Conservation (phyloP, 345 rosid species). For the Eutrema heterophyllum region DNA sequence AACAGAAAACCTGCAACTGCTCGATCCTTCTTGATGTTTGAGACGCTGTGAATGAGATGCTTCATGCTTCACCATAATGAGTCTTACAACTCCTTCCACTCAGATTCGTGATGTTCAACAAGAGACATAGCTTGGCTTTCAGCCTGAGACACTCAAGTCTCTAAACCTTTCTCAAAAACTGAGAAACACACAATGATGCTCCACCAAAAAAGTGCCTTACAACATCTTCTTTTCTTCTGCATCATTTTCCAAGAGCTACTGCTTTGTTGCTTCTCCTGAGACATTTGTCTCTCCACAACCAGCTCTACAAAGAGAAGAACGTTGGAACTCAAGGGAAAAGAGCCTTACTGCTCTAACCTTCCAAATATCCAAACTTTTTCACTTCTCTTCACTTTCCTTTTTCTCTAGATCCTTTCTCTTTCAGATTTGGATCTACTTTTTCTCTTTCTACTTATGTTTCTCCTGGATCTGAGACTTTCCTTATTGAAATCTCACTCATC, state of each 20-base stretch:
- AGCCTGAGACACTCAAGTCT: background rate
- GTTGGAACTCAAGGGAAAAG: no score
- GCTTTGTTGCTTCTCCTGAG: background rate
- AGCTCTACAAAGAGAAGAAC: background rate
- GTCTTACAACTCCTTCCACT: background rate
- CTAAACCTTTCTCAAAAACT: background rate
- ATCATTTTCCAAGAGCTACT: background rate
- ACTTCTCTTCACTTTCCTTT: no score
- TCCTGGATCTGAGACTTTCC: no score
- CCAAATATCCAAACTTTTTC: no score
- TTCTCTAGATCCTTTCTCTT: background rate
- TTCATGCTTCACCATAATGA: background rate
- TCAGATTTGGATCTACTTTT: background rate
- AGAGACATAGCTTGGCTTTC: background rate
- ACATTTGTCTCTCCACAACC: no score
- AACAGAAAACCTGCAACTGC: background rate
- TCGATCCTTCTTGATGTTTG: background rate
- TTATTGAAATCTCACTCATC: background rate
- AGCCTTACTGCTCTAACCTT: no score
- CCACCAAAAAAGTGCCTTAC: slow-evolving; percentile 3
- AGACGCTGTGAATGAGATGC: background rate
- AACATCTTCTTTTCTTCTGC: background rate
- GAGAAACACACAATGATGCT: background rate
- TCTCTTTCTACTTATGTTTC: background rate
- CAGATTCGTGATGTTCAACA: background rate